Conservation (phyloP, 169 alveolate genomes). For the Miamiensis avidus region DNA sequence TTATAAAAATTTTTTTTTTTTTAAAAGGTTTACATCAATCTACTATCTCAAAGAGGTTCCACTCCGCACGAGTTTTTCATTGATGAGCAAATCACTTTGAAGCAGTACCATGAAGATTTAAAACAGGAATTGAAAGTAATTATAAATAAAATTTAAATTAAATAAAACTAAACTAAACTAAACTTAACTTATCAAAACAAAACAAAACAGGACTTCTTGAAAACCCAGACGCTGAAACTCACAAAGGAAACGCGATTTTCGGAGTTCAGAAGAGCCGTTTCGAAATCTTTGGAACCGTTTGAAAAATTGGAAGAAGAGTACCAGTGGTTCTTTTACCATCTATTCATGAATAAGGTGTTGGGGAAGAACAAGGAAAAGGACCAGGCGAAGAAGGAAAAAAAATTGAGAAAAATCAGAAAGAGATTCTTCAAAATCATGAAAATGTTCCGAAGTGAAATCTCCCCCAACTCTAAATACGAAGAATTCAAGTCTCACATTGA, state of each 20-base stretch:
- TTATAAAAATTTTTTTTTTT: too few species aligned
- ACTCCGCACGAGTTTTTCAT: slow-evolving; percentile 44
- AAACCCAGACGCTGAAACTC: not conserved
- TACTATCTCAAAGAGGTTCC: slow-evolving; percentile 40
- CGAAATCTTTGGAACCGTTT: not conserved
- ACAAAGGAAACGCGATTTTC: not conserved
- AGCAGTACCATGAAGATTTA: slow-evolving; percentile 32
- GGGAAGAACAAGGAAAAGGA: not conserved
- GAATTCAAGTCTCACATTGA: not conserved
- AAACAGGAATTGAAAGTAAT: slow-evolving; percentile 15
- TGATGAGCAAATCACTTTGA: slow-evolving; percentile 15
- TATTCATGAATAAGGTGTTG: not conserved
- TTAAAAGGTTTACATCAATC: slow-evolving; percentile 6
- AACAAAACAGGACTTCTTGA: not conserved
- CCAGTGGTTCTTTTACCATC: not conserved
- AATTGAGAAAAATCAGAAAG: not conserved
- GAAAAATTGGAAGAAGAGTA: not conserved
- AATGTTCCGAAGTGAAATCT: not conserved
- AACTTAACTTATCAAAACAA: too few species aligned
- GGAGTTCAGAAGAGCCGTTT: too few species aligned
- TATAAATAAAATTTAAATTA: too few species aligned
- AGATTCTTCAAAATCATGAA: not conserved
- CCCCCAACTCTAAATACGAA: not conserved
- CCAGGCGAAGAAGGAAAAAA: not conserved
- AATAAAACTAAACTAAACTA: too few species aligned